phyloP scores from a whole-genome alignment of 2,329 filamentous ascomycete species.

The Exophiala bonariae region DNA sequence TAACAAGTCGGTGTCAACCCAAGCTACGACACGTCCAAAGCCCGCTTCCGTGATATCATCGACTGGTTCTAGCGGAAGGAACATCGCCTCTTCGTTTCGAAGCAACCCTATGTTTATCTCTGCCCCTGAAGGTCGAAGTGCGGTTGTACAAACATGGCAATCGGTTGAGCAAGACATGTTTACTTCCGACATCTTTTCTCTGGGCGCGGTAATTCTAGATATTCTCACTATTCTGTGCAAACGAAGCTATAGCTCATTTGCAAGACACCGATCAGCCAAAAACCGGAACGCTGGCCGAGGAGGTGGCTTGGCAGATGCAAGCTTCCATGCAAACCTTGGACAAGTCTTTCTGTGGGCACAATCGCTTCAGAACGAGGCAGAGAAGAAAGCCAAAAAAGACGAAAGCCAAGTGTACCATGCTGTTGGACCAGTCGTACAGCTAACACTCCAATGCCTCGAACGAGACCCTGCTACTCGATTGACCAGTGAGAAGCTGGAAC shows the following conservation, averaged over 20 bases:
- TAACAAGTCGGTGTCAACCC: slow-evolving; percentile 13
- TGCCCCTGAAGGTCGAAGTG: slow-evolving; percentile 32
- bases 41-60: slow-evolving; percentile 21
- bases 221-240: slow-evolving; percentile 61
- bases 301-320: slow-evolving; percentile 54
- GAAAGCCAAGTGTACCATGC: slow-evolving; percentile 35
- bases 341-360: slow-evolving; percentile 60
- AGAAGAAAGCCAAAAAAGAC: slow-evolving; percentile 39
- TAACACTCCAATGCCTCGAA: slow-evolving; percentile 39
- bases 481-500: slow-evolving; percentile 33
- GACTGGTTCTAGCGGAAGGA: slow-evolving; percentile 14
- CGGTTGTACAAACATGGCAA: slow-evolving; percentile 41
- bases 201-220: slow-evolving; percentile 60
- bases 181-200: slow-evolving; percentile 58
- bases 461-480: slow-evolving; percentile 35
- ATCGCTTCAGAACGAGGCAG: slow-evolving; percentile 48
- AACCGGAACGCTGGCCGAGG: slow-evolving; percentile 49
- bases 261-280: slow-evolving; percentile 55
- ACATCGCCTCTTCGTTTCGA: background rate
- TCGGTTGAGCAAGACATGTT: slow-evolving; percentile 35
- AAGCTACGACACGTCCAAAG: slow-evolving; percentile 8
- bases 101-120: slow-evolving; percentile 31
- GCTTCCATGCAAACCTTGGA: slow-evolving; percentile 58
- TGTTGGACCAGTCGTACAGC: slow-evolving; percentile 39
- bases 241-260: slow-evolving; percentile 56